These are phyloP conservation scores for Xerocomus potaroensis DNA, from an alignment of 768 basidiomycete species.

Conservation along the genomic window DNA sequence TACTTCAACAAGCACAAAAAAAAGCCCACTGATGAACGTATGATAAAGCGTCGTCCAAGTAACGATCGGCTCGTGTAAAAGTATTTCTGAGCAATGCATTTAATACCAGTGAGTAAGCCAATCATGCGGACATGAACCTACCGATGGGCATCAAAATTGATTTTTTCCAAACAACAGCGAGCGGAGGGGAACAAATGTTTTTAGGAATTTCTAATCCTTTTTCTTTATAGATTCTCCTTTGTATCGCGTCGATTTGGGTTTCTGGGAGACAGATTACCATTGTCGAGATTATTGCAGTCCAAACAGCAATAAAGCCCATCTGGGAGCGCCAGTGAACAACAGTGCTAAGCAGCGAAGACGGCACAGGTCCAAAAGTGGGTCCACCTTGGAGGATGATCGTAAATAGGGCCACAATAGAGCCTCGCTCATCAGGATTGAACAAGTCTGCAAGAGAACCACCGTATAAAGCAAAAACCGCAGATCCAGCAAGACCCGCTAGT, in stretches of 20 bases:
- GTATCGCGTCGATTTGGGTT: conserved; percentile 18
- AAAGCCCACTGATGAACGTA: conserved; percentile 26
- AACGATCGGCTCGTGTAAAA: conserved; percentile 23
- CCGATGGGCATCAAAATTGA: conserved; percentile 16
- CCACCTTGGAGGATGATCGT: conserved; percentile 25
- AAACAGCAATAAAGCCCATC: conserved; percentile 18
- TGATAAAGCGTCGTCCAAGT: conserved; percentile 27
- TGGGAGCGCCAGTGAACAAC: conserved; percentile 21
- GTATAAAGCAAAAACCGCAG: conserved; percentile 21
- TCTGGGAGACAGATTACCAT: conserved; percentile 19
- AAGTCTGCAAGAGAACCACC: conserved; percentile 24
- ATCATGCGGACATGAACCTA: conserved; percentile 1
- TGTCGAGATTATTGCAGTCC: conserved; percentile 16
- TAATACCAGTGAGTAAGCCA: not conserved
- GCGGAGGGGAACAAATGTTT: not conserved
- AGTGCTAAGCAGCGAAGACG: conserved; percentile 20
- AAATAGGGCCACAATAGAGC: conserved; percentile 21
- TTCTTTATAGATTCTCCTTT: conserved; percentile 9
- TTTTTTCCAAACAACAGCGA: conserved; percentile 8
- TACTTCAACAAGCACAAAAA: conserved; percentile 28
- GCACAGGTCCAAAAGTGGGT: conserved; percentile 25
- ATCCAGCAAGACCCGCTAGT: conserved; percentile 19
- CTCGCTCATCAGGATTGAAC: conserved; percentile 23
- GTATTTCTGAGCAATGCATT: conserved; percentile 15
- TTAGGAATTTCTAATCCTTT: not conserved